Percentiles rank a stretch among this genome's conserved stretches.
Conservation (phyloP, 768 basidiomycete genomes). For the Tulasnella sp. region DNA sequence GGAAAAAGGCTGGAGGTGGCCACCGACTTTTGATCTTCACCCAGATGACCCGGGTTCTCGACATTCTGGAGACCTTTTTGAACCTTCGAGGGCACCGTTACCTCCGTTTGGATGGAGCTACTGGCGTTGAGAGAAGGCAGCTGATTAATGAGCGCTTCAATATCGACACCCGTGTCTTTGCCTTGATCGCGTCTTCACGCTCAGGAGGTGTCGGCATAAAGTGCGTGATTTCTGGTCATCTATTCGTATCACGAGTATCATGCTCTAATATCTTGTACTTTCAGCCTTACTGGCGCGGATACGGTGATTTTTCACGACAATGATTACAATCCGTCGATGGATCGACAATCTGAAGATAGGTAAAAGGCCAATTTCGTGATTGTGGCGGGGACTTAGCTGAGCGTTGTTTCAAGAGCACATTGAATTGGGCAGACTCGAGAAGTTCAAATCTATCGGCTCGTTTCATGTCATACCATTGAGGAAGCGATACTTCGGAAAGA, state of each 20-base stretch:
- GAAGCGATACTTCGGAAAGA: conserved; percentile 94
- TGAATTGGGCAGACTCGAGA: conserved; percentile 53
- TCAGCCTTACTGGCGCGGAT: conserved; percentile 31
- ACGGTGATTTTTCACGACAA: conserved; percentile 34
- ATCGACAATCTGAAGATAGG: conserved; percentile 33
- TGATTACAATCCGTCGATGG: conserved; percentile 34
- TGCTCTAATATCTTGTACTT: background rate
- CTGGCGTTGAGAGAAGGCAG: conserved; percentile 82
- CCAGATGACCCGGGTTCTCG: conserved; percentile 90
- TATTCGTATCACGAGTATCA: background rate
- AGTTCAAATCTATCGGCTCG: conserved; percentile 93
- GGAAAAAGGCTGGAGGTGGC: conserved; percentile 74
- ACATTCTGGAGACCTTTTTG: conserved; percentile 87
- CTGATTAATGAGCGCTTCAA: conserved; percentile 35
- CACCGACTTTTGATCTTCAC: conserved; percentile 93
- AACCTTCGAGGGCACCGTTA: conserved; percentile 91
- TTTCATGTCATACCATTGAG: conserved; percentile 83
- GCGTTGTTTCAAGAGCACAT: conserved; percentile 22
- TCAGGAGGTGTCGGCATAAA: conserved; percentile 80
- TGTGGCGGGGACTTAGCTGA: conserved; percentile 25
- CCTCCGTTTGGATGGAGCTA: conserved; percentile 86
- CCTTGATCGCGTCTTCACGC: conserved; percentile 31
- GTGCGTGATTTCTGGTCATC: conserved; percentile 32
- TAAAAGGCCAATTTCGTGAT: conserved; percentile 21
- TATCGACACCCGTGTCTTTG: conserved; percentile 29